These are phyloP conservation scores for Cyberlindnera mrakii DNA, from an alignment of 805 yeast genomes.

Conservation along the genomic window DNA sequence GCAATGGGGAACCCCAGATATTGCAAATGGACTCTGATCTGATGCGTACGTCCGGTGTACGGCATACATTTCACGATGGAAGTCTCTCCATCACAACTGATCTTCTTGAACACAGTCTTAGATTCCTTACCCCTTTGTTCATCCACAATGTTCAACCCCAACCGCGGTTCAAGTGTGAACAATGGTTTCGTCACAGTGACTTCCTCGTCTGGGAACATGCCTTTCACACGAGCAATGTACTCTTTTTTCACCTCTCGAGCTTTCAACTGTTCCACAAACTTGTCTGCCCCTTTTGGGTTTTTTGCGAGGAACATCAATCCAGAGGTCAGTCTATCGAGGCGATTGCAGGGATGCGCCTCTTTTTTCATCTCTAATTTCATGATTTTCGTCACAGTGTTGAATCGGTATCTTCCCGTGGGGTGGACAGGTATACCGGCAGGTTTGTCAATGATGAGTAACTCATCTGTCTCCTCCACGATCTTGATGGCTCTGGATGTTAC, in stretches of 20 bases:
- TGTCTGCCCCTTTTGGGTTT: conserved; percentile 56
- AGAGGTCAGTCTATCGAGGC: conserved; percentile 86
- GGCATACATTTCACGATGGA: conserved; percentile 81
- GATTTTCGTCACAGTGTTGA: conserved; percentile 70
- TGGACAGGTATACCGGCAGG: conserved; percentile 96
- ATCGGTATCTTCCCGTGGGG: conserved; percentile 83
- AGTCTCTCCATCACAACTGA: conserved; percentile 30
- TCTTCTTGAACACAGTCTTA: conserved; percentile 50
- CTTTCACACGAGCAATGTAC: conserved; percentile 83
- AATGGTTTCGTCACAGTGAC: conserved; percentile 63
- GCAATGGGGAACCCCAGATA: conserved; percentile 85
- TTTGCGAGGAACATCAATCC: conserved; percentile 71
- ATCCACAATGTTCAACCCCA: conserved; percentile 48
- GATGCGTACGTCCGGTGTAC: conserved; percentile 90
- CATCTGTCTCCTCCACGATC: conserved; percentile 52
- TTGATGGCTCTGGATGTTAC: conserved; percentile 28
- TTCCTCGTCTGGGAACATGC: conserved; percentile 68
- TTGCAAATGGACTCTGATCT: conserved; percentile 89
- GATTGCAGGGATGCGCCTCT: conserved; percentile 76
- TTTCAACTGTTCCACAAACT: conserved; percentile 44
- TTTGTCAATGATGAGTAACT: conserved; percentile 78
- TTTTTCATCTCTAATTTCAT: conserved; percentile 57
- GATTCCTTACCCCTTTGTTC: conserved; percentile 52
- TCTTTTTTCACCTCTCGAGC: conserved; percentile 58
- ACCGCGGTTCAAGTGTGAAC: conserved; percentile 64